phyloP scores from a whole-genome alignment of 225 moss, liverwort and hornwort species.

The Lunularia cruciata region DNA sequence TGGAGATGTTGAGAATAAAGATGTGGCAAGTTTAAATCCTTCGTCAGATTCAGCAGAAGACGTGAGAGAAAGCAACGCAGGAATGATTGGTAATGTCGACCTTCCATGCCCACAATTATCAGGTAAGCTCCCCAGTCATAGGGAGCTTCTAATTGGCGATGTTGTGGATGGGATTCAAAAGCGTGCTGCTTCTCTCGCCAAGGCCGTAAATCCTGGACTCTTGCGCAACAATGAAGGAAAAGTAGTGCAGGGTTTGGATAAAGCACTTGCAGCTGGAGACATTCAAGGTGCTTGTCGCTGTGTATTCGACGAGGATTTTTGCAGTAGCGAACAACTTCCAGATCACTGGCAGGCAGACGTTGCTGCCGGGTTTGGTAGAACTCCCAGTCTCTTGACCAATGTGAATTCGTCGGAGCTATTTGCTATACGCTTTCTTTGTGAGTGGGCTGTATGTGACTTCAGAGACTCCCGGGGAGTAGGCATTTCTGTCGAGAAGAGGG shows the following conservation, averaged over 20 bases:
- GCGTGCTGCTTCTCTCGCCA: conserved; percentile 66
- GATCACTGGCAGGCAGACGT: conserved; percentile 90
- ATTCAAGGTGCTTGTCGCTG: conserved; percentile 80
- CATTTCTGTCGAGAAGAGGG: conserved; percentile 49
- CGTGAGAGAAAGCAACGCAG: background rate
- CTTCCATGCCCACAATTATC: background rate
- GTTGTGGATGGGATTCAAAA: conserved; percentile 71
- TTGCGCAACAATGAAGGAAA: conserved; percentile 90
- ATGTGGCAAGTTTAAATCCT: conserved; percentile 28
- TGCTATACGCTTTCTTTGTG: conserved; percentile 83
- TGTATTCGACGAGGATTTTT: conserved; percentile 88
- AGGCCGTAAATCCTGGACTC: conserved; percentile 75
- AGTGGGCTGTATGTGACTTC: conserved; percentile 99
- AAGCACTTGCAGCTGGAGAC: conserved; percentile 81
- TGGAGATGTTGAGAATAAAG: conserved; percentile 47
- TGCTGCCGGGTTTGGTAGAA: conserved; percentile 58
- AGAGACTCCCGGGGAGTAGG: conserved; percentile 69
- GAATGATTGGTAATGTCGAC: conserved; percentile 1
- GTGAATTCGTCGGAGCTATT: conserved; percentile 86
- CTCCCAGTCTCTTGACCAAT: conserved; percentile 72
- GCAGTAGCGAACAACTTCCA: conserved; percentile 74
- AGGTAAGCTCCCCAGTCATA: conserved; percentile 46
- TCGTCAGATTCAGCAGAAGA: conserved; percentile 38
- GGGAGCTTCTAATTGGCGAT: conserved; percentile 67
- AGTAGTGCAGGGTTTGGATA: conserved; percentile 90